Evolutionary conservation across 1,284 basidiomycete genomes (phyloP), one percentile per base, ranked within the genome.

Genomic region (Microbotryum lychnidis-dioicae): DNA sequence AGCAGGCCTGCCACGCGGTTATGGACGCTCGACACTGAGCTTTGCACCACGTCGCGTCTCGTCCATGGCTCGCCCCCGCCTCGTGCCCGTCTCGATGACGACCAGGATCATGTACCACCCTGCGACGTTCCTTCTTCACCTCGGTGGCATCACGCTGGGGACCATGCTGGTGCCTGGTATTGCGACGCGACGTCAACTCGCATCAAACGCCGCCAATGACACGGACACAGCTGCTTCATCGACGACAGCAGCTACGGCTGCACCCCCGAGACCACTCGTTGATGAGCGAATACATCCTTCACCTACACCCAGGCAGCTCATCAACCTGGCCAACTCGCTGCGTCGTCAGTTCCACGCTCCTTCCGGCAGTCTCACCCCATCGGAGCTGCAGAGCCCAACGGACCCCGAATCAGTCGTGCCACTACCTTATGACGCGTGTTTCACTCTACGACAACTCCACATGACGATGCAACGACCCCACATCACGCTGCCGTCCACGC

Each of bases 341-440:
- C 37, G 37, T 42, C 37, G 37, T 42, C 37, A 42, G 18, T 29
- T 57, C 60, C 3, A 16, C 55, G 9, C 58, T 60, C 16, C 46
- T 68, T 2, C 0, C 47, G 42, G 6, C 65, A 64, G 49, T 45
- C 64, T 16, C 76, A 75, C 18, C 74, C 83, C 50, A 78, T 77
- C 1, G 75, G 83, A 37, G 78, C 80, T 10, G 4, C 37, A 42
- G 37, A 42, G 37, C 37, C 16, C 37, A 42, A 3, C 37, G 16
- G 37, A 42, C 37, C 37, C 37, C 12, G 14, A 42, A 3, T 10
- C 37, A 10, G 12, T 3, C 16, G 37, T 42, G 6, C 37, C 12
- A 18, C 37, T 42, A 1, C 76, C 85, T 0, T 83, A 83, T 68
- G 79, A 84, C 16, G 76, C 77, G 49, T 82, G 82, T 23, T 73